Percentiles rank a stretch among this genome's conserved stretches.
Evolutionary conservation across 441 rosid species (phyloP).

Genomic region (Bruguiera hainesii): DNA sequence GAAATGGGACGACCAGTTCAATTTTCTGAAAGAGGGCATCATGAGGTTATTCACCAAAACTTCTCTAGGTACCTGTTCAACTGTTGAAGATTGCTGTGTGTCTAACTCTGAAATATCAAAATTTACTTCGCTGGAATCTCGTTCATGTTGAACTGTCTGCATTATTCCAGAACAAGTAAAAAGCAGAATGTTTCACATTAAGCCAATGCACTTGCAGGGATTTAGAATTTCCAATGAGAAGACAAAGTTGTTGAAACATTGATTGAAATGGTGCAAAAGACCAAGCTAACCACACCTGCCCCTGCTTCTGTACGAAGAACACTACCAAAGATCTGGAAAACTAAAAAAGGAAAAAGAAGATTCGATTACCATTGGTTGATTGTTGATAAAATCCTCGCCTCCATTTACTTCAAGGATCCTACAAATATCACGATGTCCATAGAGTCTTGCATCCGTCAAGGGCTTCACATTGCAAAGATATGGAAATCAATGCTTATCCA

Average conservation of each 20-base stretch:
- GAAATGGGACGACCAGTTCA: too few relatives aligned
- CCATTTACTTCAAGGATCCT: constrained; percentile 61
- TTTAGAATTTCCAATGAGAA: too few relatives aligned
- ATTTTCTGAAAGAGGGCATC: too few relatives aligned
- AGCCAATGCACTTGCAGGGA: background rate
- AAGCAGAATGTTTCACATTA: background rate
- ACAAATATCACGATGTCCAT: constrained; percentile 53
- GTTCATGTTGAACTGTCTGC: constrained; percentile 44
- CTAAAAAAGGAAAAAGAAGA: constrained; percentile 1
- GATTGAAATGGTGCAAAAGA: too few relatives aligned
- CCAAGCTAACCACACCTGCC: too few relatives aligned
- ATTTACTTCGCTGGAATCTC: constrained; percentile 40
- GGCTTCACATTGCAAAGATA: constrained; percentile 37
- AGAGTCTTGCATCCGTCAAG: constrained; percentile 54
- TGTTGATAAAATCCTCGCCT: constrained; percentile 43
- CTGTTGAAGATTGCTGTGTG: constrained; percentile 26
- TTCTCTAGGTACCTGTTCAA: constrained; percentile 34
- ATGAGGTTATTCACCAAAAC: background rate
- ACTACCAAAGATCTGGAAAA: too few relatives aligned
- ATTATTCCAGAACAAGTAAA: background rate
- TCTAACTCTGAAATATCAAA: constrained; percentile 46
- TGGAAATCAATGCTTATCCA: background rate
- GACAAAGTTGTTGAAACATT: too few relatives aligned
- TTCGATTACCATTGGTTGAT: constrained; percentile 37
- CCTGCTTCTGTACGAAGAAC: too few relatives aligned